Base-by-base conservation (phyloP, 2,329 filamentous ascomycete genomes). In the Trichothecium sympodiale region DNA sequence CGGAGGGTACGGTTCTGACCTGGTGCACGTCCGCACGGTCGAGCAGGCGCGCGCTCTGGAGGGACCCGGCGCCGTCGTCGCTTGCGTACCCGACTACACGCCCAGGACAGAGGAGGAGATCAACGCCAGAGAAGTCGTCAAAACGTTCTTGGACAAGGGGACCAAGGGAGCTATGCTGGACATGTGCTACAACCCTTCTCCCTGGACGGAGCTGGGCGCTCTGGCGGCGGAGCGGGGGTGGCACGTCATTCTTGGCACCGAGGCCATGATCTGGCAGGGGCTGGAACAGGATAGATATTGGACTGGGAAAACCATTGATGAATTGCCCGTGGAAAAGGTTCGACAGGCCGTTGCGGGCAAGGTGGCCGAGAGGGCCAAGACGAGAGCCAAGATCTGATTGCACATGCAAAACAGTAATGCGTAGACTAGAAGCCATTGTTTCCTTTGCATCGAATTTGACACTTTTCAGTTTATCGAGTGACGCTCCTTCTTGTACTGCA, bases 131-230 rank as follows among this genome's bases (percentile, higher is more conserved):
- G 53, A 56, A 2, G 65, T 84, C 1, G 55, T 69, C 1, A 65
- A 74, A 47, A 54, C 61, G 3, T 69, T 67, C 33, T 44, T 68
- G 9, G 38, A 42, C 23, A 64, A 64, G 53, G 50, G 62, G 20
- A 58, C 69, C 41, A 80, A 80, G 56, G 82, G 80, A 6, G 75
- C 75, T 6, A 72, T 88, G 38, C 54, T 88, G 40, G 83, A 88
- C 56, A 88, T 89, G 83, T 87, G 82, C 63, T 88, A 88, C 53
- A 83, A 87, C 52, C 83, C 83, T 0, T 63, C 67, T 3, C 78
- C 80, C 0, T 78, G 72, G 54, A 88, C 83, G 0, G 65, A 71
- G 44, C 71, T 86, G 33, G 75, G 73, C 1, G 68, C 65, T 30
- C 47, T 86, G 29, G 74, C 78, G 0, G 66, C 74, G 46, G 56